Conservation (phyloP, 768 basidiomycete genomes). For the Leucocoprinus birnbaumii region DNA sequence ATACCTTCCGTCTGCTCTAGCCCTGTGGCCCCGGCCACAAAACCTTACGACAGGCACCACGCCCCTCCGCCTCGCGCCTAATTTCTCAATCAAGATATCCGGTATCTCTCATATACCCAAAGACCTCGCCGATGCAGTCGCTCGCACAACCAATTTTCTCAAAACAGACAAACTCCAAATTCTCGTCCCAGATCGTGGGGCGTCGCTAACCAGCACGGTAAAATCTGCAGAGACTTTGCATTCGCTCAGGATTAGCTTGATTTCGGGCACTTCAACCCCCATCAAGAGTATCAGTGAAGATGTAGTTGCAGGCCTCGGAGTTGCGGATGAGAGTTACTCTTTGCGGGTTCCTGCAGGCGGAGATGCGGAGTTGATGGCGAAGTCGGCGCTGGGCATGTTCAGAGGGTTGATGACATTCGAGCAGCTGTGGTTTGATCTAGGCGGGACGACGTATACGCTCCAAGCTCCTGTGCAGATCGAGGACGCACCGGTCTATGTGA, state of each 20-base stretch:
- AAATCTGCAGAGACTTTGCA: conserved; percentile 37
- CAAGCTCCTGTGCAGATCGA: conserved; percentile 55
- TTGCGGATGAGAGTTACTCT: conserved; percentile 57
- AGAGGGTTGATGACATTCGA: conserved; percentile 77
- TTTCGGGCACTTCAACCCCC: neutral
- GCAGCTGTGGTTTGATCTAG: conserved; percentile 64
- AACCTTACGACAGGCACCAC: conserved; percentile 39
- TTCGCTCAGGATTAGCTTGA: conserved; percentile 41
- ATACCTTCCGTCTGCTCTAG: conserved; percentile 18
- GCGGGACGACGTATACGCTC: conserved; percentile 50
- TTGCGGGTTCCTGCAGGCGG: conserved; percentile 52
- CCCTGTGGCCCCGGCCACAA: conserved; percentile 48
- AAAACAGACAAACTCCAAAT: conserved; percentile 54
- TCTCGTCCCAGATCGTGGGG: conserved; percentile 58
- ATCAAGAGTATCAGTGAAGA: conserved; percentile 50
- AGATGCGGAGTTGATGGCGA: conserved; percentile 53
- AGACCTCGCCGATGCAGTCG: conserved; percentile 59
- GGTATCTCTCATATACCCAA: conserved; percentile 34
- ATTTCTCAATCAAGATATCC: conserved; percentile 49
- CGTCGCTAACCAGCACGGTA: conserved; percentile 38
- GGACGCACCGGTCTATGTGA: conserved; percentile 62
- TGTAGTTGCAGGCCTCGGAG: conserved; percentile 43
- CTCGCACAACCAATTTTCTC: conserved; percentile 41
- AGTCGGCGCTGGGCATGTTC: conserved; percentile 63
- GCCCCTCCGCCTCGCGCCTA: conserved; percentile 42